Conservation (phyloP, 2,329 filamentous ascomycete genomes). For the Monilinia polystroma region DNA sequence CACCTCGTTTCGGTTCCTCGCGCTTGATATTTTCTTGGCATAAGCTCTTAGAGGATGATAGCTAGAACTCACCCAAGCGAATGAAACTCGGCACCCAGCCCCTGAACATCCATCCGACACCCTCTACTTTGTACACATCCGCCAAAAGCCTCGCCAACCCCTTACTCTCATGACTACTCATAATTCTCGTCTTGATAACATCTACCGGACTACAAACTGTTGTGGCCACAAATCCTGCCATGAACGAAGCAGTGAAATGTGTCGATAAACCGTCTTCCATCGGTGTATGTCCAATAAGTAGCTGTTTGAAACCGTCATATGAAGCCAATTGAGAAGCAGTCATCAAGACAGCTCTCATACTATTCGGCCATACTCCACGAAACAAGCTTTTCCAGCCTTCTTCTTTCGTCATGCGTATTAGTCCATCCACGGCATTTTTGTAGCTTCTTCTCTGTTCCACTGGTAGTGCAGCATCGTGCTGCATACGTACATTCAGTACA, state of each 20-base stretch:
- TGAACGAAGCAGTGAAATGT: conserved; percentile 74
- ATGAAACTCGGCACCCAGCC: conserved; percentile 82
- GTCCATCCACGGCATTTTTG: conserved; percentile 80
- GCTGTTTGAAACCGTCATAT: conserved; percentile 78
- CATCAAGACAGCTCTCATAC: conserved; percentile 79
- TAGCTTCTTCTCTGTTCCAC: conserved; percentile 77
- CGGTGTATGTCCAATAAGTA: conserved; percentile 64
- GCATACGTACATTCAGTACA: conserved; percentile 97
- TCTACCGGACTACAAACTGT: conserved; percentile 84
- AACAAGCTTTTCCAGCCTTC: conserved; percentile 78
- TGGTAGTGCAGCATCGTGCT: conserved; percentile 82
- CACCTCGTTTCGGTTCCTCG: not conserved
- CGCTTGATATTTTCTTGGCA: not conserved
- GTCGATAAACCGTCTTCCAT: conserved; percentile 68
- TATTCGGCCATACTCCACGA: conserved; percentile 82
- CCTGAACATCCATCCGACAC: conserved; percentile 80
- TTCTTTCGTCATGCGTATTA: conserved; percentile 80
- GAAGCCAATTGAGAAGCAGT: conserved; percentile 80
- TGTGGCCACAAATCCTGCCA: conserved; percentile 80
- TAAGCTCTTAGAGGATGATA: too few species aligned
- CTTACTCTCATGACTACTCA: conserved; percentile 62
- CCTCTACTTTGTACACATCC: conserved; percentile 69
- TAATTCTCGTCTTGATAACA: conserved; percentile 85
- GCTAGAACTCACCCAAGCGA: conserved; percentile 44
- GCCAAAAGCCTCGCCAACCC: conserved; percentile 59